Percentiles rank a stretch among this genome's conserved stretches.
phyloP scores from a whole-genome alignment of 768 basidiomycete species.

The Hericium alpestre region DNA sequence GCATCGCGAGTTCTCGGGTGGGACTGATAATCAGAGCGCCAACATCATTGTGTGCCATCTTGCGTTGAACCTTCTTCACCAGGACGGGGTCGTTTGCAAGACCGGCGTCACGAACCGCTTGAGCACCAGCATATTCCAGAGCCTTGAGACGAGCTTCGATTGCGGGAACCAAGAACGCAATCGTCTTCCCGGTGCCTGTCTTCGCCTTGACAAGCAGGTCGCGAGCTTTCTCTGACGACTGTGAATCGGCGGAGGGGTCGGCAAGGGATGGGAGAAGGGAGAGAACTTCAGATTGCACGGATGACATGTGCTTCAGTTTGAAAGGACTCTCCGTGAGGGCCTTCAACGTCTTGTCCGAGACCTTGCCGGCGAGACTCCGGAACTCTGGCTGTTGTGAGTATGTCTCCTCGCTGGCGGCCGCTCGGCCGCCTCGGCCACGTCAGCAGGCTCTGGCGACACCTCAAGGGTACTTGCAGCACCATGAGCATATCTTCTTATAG shows the following conservation, averaged over 20 bases:
- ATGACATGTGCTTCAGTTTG: constrained; percentile 59
- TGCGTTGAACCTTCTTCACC: constrained; percentile 21
- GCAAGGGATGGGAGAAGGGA: constrained; percentile 63
- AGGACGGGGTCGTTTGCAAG: constrained; percentile 22
- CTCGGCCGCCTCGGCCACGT: neutral
- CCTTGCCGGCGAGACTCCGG: constrained; percentile 20
- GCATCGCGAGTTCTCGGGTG: constrained; percentile 81
- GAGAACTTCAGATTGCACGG: constrained; percentile 75
- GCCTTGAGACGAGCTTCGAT: constrained; percentile 63
- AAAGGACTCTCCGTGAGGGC: constrained; percentile 60
- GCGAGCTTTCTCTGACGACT: constrained; percentile 21
- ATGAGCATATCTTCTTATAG: constrained; percentile 5
- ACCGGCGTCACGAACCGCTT: constrained; percentile 34
- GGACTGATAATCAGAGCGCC: constrained; percentile 81
- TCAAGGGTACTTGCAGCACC: neutral
- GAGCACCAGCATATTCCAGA: constrained; percentile 35
- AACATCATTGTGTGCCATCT: constrained; percentile 36
- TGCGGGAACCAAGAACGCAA: constrained; percentile 81
- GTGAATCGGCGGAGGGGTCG: constrained; percentile 33
- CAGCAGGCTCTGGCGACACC: neutral
- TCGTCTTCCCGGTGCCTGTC: constrained; percentile 84
- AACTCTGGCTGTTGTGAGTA: constrained; percentile 16
- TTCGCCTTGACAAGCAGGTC: constrained; percentile 83
- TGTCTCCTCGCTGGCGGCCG: neutral
- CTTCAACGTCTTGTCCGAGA: constrained; percentile 31